Conservation (phyloP, 2,329 filamentous ascomycete genomes). For the Curvularia sp. region DNA sequence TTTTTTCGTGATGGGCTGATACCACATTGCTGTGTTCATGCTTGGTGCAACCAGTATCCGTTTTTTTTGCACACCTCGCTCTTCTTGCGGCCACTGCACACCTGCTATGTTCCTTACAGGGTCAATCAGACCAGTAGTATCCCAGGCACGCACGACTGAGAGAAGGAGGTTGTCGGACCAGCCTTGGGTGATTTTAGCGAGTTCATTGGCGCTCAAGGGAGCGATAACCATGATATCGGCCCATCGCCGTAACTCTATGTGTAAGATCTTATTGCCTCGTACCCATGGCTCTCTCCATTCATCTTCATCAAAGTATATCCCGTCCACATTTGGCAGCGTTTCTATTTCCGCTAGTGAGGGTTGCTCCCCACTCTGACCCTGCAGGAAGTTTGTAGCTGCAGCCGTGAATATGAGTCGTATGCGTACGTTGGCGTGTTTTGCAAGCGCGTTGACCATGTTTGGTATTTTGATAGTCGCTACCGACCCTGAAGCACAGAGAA, state of each 20-base stretch:
- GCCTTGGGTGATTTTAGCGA: slow-evolving; percentile 84
- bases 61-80: slow-evolving; percentile 51
- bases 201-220: slow-evolving; percentile 81
- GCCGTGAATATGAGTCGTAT: slow-evolving; percentile 85
- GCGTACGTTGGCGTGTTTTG: slow-evolving; percentile 64
- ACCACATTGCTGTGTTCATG: slow-evolving; percentile 94
- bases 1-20: slow-evolving; percentile 77
- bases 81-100: slow-evolving; percentile 30
- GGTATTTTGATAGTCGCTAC: slow-evolving; percentile 86
- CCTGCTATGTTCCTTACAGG: slow-evolving; percentile 39
- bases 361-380: slow-evolving; percentile 78
- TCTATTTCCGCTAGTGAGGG: slow-evolving; percentile 69
- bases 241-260: slow-evolving; percentile 88
- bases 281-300: slow-evolving; percentile 85
- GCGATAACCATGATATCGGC: slow-evolving; percentile 81
- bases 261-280: slow-evolving; percentile 79
- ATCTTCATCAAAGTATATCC: slow-evolving; percentile 80
- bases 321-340: slow-evolving; percentile 74
- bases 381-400: slow-evolving; percentile 76
- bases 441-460: slow-evolving; percentile 62
- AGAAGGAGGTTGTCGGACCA: slow-evolving; percentile 77
- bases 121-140: slow-evolving; percentile 60
- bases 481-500: slow-evolving; percentile 72
- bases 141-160: slow-evolving; percentile 86
- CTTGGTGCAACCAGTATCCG: slow-evolving; percentile 78